Percentiles rank a stretch among this genome's conserved stretches.
phyloP scores from a whole-genome alignment of 352 stramenopile species.

The Pythium brachiatum region DNA sequence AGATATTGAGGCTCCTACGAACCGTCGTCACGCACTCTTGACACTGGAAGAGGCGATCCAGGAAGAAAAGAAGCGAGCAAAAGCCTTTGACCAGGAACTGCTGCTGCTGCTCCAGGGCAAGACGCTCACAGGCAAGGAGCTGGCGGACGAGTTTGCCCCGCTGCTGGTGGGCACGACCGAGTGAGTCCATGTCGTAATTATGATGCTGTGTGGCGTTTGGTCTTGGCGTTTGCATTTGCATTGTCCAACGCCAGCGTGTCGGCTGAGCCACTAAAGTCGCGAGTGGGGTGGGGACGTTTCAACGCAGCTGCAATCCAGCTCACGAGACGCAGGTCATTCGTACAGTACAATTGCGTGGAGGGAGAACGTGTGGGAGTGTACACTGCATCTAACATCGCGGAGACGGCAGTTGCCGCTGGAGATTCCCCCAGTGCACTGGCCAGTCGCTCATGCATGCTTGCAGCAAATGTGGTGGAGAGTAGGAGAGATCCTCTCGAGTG shows the following conservation, averaged over 20 bases:
- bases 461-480: background rate
- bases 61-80: constrained; percentile 43
- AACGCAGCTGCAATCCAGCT: background rate
- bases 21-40: constrained; percentile 8
- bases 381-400: background rate
- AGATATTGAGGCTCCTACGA: background rate
- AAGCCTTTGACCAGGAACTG: constrained; percentile 48
- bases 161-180: constrained; percentile 8
- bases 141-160: constrained; percentile 46
- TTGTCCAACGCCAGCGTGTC: background rate
- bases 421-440: background rate
- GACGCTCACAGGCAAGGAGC: constrained; percentile 44
- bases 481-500: background rate
- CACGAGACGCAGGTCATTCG: background rate
- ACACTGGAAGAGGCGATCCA: constrained; percentile 21
- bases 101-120: constrained; percentile 58
- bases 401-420: background rate
- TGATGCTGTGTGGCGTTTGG: too few species aligned
- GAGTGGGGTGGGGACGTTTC: background rate
- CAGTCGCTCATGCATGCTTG: background rate
- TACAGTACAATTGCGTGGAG: too few species aligned
- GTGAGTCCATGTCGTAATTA: too few species aligned
- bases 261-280: background rate
- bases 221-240: too few species aligned
- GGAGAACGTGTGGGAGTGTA: background rate